Evolutionary conservation across 2,329 filamentous ascomycete genomes (phyloP).

Genomic region (Dactylellina haptotyla): DNA sequence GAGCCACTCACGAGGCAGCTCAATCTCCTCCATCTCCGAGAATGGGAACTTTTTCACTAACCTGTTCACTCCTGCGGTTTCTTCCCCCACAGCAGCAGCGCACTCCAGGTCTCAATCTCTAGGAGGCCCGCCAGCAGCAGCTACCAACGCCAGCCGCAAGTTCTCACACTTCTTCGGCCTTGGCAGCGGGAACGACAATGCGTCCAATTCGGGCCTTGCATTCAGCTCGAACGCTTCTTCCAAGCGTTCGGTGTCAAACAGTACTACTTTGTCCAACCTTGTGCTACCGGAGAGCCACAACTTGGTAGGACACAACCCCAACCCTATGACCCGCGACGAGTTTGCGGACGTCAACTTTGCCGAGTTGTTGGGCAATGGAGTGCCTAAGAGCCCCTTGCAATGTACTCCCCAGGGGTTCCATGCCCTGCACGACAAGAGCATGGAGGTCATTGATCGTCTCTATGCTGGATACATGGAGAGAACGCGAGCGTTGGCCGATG

Average conservation of each 20-base stretch:
- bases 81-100: conserved; percentile 17
- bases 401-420: conserved; percentile 49
- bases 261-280: conserved; percentile 50
- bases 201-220: conserved; percentile 45
- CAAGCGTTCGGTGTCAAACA: conserved; percentile 50
- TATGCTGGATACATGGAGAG: conserved; percentile 40
- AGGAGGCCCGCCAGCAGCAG: conserved; percentile 1
- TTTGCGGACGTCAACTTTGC: conserved; percentile 40
- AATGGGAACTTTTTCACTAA: conserved; percentile 47
- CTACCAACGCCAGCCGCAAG: conserved; percentile 26
- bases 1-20: conserved; percentile 27
- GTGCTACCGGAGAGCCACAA: conserved; percentile 33
- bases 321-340: conserved; percentile 48
- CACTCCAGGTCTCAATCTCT: conserved; percentile 40
- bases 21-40: conserved; percentile 29
- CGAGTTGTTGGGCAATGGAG: conserved; percentile 19
- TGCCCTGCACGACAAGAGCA: conserved; percentile 22
- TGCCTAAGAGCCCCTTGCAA: conserved; percentile 42
- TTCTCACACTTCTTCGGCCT: conserved; percentile 42
- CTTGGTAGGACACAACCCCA: conserved; percentile 22
- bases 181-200: conserved; percentile 34
- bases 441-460: conserved; percentile 40
- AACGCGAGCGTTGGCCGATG: conserved; percentile 30
- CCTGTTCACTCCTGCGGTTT: conserved; percentile 27
- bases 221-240: conserved; percentile 42